Evolutionary conservation across 768 basidiomycete species (phyloP).

Genomic region (Leccinum olivaceopallidum): DNA sequence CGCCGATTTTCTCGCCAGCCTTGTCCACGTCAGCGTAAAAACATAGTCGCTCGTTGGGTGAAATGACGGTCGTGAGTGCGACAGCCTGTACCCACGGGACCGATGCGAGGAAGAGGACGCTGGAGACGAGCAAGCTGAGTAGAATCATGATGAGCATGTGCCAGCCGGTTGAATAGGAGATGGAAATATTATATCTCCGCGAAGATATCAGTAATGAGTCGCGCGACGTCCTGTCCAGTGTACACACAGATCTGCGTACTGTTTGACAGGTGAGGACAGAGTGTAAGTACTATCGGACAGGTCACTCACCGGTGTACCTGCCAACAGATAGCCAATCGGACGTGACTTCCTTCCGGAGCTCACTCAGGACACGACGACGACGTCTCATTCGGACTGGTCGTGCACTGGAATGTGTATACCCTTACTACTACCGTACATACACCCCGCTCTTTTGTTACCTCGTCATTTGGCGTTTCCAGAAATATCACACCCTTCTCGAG

Average conservation of each 20-base stretch:
- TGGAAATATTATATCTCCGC: slow-evolving; percentile 16
- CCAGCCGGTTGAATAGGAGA: slow-evolving; percentile 23
- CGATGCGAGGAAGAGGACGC: slow-evolving; percentile 31
- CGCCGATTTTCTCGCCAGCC: slow-evolving; percentile 88
- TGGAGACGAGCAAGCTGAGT: slow-evolving; percentile 20
- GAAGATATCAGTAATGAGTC: slow-evolving; percentile 3
- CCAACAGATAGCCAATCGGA: too few relatives aligned
- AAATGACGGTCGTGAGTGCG: slow-evolving; percentile 77
- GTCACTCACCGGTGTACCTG: not conserved
- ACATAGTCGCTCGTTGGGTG: slow-evolving; percentile 81
- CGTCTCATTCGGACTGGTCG: not conserved
- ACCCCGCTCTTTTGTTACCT: slow-evolving; percentile 11
- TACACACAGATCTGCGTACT: slow-evolving; percentile 3
- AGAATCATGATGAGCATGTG: slow-evolving; percentile 22
- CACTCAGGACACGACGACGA: not conserved
- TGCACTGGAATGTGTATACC: slow-evolving; percentile 1
- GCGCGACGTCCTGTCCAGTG: too few relatives aligned
- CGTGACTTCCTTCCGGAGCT: not conserved
- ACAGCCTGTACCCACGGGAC: slow-evolving; percentile 48
- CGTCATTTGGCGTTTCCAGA: slow-evolving; percentile 20
- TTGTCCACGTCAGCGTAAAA: slow-evolving; percentile 98
- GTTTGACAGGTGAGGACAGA: slow-evolving; percentile 20
- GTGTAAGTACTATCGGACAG: too few relatives aligned
- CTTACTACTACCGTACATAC: not conserved
- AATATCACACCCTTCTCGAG: slow-evolving; percentile 32